Conservation (phyloP, 176 grass and related monocot species). For the Cymbopogon citratus region DNA sequence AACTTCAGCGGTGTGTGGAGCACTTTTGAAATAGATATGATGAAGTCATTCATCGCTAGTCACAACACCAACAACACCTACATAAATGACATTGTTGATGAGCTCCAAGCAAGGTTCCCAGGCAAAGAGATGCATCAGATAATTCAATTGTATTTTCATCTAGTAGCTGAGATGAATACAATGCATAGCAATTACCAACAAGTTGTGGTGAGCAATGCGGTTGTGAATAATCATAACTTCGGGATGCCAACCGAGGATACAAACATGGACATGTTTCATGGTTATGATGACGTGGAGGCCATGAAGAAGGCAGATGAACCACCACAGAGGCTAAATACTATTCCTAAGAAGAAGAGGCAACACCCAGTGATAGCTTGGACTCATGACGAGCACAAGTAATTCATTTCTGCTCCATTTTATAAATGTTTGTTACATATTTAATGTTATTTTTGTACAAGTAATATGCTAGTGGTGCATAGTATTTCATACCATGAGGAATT, state of each 20-base stretch:
- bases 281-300: background rate
- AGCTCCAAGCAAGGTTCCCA: slow-evolving; percentile 2
- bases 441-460: background rate
- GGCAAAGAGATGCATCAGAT: slow-evolving; percentile 3
- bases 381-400: slow-evolving; percentile 16
- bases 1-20: background rate
- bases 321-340: accelerated
- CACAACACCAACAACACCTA: background rate
- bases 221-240: background rate
- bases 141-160: slow-evolving; percentile 14
- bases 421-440: background rate
- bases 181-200: background rate
- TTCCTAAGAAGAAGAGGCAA: background rate
- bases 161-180: background rate
- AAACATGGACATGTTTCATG: background rate
- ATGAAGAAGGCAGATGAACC: background rate
- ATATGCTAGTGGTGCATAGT: background rate
- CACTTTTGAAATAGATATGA: background rate
- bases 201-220: background rate
- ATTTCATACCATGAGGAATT: background rate
- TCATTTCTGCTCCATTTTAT: background rate
- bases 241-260: background rate
- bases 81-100: background rate
- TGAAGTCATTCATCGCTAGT: background rate
- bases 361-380: slow-evolving; percentile 5